Conservation (phyloP, 2,329 filamentous ascomycete species). For the Cladosporium cucumerinum region DNA sequence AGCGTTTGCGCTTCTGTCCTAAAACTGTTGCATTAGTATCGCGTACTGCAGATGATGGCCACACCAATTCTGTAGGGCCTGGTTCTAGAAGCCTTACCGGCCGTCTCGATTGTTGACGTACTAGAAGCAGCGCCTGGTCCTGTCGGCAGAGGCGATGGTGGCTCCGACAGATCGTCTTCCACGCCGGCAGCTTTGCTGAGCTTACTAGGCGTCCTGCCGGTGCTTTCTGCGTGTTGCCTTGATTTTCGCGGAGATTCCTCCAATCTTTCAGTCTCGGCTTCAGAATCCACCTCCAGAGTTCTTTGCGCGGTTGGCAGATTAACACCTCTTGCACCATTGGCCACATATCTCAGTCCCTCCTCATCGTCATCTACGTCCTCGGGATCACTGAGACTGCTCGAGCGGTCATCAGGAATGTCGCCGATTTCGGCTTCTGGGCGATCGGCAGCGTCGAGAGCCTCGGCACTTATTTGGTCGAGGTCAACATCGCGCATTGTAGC, state of each 20-base stretch:
- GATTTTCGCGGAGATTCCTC: conserved; percentile 59
- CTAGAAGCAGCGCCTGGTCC: conserved; percentile 32
- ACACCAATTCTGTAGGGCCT: not conserved
- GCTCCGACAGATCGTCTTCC: conserved; percentile 41
- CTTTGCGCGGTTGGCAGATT: conserved; percentile 22
- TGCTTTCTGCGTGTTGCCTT: conserved; percentile 38
- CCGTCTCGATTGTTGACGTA: conserved; percentile 27
- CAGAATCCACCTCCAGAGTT: conserved; percentile 60
- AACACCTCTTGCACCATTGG: conserved; percentile 4
- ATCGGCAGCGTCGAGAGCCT: conserved; percentile 11
- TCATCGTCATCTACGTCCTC: conserved; percentile 63
- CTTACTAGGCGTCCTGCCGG: conserved; percentile 73
- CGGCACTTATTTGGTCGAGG: not conserved
- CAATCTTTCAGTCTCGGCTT: conserved; percentile 91
- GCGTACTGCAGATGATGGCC: not conserved
- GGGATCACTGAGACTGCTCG: conserved; percentile 90
- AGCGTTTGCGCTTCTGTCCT: conserved; percentile 46
- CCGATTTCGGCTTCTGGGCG: conserved; percentile 22
- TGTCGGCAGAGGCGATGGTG: conserved; percentile 31
- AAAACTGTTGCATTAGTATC: conserved; percentile 15
- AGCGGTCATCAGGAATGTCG: conserved; percentile 50
- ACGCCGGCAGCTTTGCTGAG: conserved; percentile 58
- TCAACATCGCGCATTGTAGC: conserved; percentile 8
- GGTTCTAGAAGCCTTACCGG: conserved; percentile 17
- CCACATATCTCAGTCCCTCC: conserved; percentile 11